Base-by-base conservation (phyloP, 192 early-diverging fungal genomes). In the Blastocladiella britannica region DNA sequence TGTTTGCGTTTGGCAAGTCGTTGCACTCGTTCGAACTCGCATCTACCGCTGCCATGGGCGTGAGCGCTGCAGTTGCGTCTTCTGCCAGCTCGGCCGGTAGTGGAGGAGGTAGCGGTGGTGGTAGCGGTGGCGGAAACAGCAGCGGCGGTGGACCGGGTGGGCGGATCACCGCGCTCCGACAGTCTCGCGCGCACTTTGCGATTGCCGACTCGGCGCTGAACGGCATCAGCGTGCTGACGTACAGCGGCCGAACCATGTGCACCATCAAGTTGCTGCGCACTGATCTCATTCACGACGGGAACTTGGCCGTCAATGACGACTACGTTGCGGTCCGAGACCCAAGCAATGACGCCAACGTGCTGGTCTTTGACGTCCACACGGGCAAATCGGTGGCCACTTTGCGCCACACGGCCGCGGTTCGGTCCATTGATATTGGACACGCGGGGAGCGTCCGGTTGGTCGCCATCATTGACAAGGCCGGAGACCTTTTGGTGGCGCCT, bases 381-480 rank as follows among this genome's bases (percentile, higher is more conserved):
- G 37, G 37, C 37, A 9, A 20, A 9, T 4, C 37, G 15, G 15
- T 47, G 15, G 37, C 3, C 37, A 20, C 12, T 9, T 20, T 47
- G 2, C 37, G n/a, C 15, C 37, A 47, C 37, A 20, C 37, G 37
- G 15, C 12, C 37, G 37, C 12, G 0, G n/a, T 47, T 47, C 37
- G 37, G 2, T 20, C 12, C 2, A 20, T 47, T 2, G 37, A 47
- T 20, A 20, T 47, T 1, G 37, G n/a, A 9, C 37, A 47, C 37
- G 37, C n/a, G 3, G 37, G 37, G 37, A 9, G 62, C 37, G 66
- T 67, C 23, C 60, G 76, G 12, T 73, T 71, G 28, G 54, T 79
- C 20, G 67, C 69, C 0, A 25, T 79, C 9, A 58, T 79, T 22
- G 77, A 79, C 65, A 79, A 74, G 61, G 79, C 79, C 63, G 53